Conservation (phyloP, 148 eudicot genomes). For the Chenopodium formosanum region DNA sequence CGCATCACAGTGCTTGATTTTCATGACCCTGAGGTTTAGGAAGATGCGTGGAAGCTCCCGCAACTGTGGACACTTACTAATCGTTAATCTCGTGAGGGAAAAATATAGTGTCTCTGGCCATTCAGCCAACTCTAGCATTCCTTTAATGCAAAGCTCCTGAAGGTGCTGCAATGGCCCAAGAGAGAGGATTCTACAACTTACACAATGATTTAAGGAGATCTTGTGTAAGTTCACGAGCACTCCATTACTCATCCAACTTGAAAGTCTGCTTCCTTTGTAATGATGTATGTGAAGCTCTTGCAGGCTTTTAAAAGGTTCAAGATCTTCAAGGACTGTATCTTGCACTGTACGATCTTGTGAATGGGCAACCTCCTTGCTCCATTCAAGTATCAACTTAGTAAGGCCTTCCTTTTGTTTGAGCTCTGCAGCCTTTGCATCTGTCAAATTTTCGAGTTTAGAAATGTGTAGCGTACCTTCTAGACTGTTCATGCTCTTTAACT, state of each 20-base stretch:
- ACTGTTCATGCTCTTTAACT: conserved; percentile 21
- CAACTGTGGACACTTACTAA: conserved; percentile 34
- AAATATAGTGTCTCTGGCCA: conserved; percentile 12
- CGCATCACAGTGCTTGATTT: conserved; percentile 33
- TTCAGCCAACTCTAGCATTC: conserved; percentile 32
- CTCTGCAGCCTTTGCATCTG: conserved; percentile 23
- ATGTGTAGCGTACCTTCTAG: conserved; percentile 21
- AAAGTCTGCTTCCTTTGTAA: conserved; percentile 25
- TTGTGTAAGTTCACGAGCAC: conserved; percentile 9
- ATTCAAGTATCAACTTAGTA: conserved; percentile 27
- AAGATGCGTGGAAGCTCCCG: conserved; percentile 15
- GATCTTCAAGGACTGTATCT: conserved; percentile 31
- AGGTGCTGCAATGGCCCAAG: conserved; percentile 25
- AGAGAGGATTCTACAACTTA: conserved; percentile 26
- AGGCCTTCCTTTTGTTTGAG: conserved; percentile 26
- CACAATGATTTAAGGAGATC: conserved; percentile 25
- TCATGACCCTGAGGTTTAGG: conserved; percentile 22
- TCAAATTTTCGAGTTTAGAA: conserved; percentile 25
- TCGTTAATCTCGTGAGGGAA: conserved; percentile 13
- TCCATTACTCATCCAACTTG: conserved; percentile 29
- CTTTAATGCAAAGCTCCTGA: conserved; percentile 24
- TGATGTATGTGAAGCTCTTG: conserved; percentile 20
- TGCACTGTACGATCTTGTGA: conserved; percentile 16
- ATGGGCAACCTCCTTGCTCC: conserved; percentile 20
- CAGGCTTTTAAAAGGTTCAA: conserved; percentile 29